Evolutionary conservation across 495 filamentous ascomycete species (phyloP), one percentile per base, ranked within the genome.

Genomic region (Aspergillus bertholletiae): DNA sequence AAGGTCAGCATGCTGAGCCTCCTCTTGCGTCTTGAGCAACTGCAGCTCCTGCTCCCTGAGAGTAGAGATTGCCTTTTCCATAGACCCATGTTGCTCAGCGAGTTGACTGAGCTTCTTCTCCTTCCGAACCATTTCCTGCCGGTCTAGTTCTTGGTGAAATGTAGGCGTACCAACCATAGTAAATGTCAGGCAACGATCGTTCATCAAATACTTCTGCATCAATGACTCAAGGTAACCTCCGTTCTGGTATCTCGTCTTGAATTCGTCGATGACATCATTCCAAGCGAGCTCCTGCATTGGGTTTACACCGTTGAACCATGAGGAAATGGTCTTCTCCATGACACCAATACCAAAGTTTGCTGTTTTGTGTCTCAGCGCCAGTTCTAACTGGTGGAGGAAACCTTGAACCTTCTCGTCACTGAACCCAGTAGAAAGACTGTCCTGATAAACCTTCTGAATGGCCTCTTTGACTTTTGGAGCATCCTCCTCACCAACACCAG

Each of bases 221-320:
- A 98, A 67, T 3, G 83, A 78, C 63, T 97, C 91, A 7, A 98
- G 78, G 64, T 97, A 97, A 32, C 82, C 79, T 12, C 84, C 84
- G 65, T 88, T 75, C 18, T 80, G 80, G 57, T 87, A 86, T 61
- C 83, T 76, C 5, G 72, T 71, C 69, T 96, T 87, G 70, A 97
- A 97, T 12, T 85, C 84, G 28, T 83, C 71, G 20, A 97, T 82
- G 2, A 88, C 91, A 35, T 92, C 87, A 62, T 96, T 89, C 90
- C 91, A 97, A 5, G 89, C 86, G 49, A 98, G 74, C 21, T 89
- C 83, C 54, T 94, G 84, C 69, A 98, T 92, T 9, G 94, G 95
- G 68, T 97, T 89, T 12, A 90, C 80, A 13, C 94, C 94, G 53
- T 94, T 94, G 69, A 97, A 96, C 94, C 94, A 98, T 24, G 85